phyloP scores from a whole-genome alignment of 169 alveolate species.

The Eimeria sp. region DNA sequence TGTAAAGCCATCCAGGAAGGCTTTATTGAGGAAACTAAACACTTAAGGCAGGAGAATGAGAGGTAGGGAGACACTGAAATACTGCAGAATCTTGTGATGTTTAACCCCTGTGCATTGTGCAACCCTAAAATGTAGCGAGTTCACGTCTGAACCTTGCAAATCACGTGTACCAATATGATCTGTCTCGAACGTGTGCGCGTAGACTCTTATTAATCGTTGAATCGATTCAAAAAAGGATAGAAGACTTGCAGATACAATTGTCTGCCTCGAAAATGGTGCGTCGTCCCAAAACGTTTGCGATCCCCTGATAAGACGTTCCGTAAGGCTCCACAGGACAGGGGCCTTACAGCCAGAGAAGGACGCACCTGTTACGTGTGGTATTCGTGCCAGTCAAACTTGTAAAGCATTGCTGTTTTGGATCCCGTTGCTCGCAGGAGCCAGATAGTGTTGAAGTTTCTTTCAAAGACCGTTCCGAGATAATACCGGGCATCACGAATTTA shows the following conservation, averaged over 20 bases:
- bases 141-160: not conserved
- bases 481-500: not conserved
- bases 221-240: constrained; percentile 27
- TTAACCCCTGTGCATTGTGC: not conserved
- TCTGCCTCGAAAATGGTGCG: constrained; percentile 29
- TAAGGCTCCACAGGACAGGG: not conserved
- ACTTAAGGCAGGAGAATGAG: constrained; percentile 29
- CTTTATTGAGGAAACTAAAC: constrained; percentile 14
- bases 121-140: not conserved
- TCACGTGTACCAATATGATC: not conserved
- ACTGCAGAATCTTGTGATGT: not conserved
- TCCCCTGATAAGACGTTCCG: not conserved
- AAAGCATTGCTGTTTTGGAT: not conserved
- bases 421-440: constrained; percentile 20
- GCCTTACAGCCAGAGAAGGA: not conserved
- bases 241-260: constrained; percentile 2
- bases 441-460: not conserved
- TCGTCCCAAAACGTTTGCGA: not conserved
- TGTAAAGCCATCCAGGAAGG: constrained; percentile 51
- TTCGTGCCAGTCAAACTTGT: constrained; percentile 6
- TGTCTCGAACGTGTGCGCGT: not conserved
- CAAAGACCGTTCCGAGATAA: not conserved
- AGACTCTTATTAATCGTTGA: constrained; percentile 7
- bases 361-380: not conserved
- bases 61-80: not conserved